Conservation (phyloP, 345 rosid species). For the Eucalyptus pauciflora region DNA sequence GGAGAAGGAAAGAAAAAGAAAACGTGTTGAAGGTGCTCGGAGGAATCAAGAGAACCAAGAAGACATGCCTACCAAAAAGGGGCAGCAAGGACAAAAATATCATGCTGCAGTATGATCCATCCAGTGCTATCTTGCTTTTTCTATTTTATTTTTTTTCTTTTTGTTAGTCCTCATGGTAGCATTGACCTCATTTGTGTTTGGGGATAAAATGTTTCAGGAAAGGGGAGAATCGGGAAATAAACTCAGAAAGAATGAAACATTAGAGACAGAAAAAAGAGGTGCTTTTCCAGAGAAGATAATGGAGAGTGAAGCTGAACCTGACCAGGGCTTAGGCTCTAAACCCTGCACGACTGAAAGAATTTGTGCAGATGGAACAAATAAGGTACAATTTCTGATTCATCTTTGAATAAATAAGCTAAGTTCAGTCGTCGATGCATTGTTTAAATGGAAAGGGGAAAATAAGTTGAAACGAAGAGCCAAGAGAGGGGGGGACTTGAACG, state of each 20-base stretch:
- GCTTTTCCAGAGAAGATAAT: conserved; percentile 5
- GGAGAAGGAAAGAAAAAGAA: conserved; percentile 66
- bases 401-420: not conserved
- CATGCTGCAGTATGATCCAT: conserved; percentile 25
- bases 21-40: conserved; percentile 44
- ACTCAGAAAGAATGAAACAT: conserved; percentile 12
- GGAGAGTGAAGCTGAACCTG: conserved; percentile 8
- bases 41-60: conserved; percentile 37
- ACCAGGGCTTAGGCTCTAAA: conserved; percentile 1
- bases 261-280: not conserved
- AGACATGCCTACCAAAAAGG: conserved; percentile 37
- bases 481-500: not conserved
- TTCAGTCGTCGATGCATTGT: not conserved
- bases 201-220: conserved; percentile 28
- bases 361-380: not conserved
- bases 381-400: not conserved
- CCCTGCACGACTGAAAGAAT: not conserved
- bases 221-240: conserved; percentile 16
- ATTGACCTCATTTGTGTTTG: not conserved
- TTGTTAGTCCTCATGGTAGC: not conserved
- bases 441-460: not conserved
- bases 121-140: not conserved
- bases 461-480: not conserved
- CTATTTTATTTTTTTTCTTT: not conserved
- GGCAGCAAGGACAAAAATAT: conserved; percentile 27